Base-by-base conservation (phyloP, 2,329 filamentous ascomycete species). In the Aureobasidium sp. region DNA sequence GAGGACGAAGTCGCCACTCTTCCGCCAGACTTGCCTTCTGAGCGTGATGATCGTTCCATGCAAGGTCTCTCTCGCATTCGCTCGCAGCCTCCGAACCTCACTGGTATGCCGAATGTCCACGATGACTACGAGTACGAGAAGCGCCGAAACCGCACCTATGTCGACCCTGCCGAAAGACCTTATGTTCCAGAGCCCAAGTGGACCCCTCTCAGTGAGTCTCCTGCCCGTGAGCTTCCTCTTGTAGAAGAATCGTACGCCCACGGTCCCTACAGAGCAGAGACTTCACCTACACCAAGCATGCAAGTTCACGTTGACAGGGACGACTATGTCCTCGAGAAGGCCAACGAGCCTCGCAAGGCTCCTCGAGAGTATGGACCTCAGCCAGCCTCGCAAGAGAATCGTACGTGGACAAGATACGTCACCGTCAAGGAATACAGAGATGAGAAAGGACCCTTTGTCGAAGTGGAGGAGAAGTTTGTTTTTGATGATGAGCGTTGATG, bases 381-480 rank as follows among this genome's bases (percentile, higher is more conserved):
- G 0, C 53, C 37, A 48, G 7, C 5, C 7, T 3, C 3, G 6
- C 45, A 48, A 15, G 25, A 36, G 6, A 45, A 51, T 34, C 45
- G 57, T n/a, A 27, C 22, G 2, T 60, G 57, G 57, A 60, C 57
- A 11, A 45, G 44, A 29, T 62, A 41, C 25, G 52, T 57, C 9
- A 55, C 49, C 8, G 61, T 62, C 25, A 57, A 41, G 34, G 51
- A 62, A 22, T 53, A 47, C 36, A 55, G 42, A 37, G 61, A 62
- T 39, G 42, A 56, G 9, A 31, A 49, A n/a, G 61, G 61, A 11
- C 49, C 49, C 15, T 62, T 48, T 17, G 41, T 57, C 12, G 51
- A 62, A 44, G 61, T 62, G 17, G 51, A 62, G 49, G 61, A 62
- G 42, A 62, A 45, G 61, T 39, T 57, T 25, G 61, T 62, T n/a